phyloP scores from a whole-genome alignment of 169 alveolate species.

The Theileria orientalis region DNA sequence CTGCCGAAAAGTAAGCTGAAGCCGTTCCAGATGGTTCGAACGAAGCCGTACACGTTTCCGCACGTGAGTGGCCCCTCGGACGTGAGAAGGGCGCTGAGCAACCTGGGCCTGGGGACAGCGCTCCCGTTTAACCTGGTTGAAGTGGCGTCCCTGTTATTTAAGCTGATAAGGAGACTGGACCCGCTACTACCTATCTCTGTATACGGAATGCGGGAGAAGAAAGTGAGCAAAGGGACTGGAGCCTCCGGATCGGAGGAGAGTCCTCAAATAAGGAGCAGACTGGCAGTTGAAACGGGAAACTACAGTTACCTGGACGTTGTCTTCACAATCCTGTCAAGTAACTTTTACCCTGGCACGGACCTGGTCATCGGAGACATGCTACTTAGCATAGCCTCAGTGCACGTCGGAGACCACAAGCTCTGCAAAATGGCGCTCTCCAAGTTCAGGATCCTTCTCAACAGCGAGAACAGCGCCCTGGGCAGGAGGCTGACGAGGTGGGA shows the following conservation, averaged over 20 bases:
- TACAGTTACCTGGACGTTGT: constrained; percentile 27
- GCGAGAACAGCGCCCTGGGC: constrained; percentile 2
- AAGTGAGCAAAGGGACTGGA: constrained; percentile 9
- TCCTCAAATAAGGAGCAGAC: not conserved
- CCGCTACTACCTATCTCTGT: constrained; percentile 16
- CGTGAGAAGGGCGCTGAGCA: constrained; percentile 47
- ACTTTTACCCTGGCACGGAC: constrained; percentile 34
- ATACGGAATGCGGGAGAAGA: not conserved
- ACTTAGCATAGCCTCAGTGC: constrained; percentile 36
- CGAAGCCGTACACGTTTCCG: constrained; percentile 56
- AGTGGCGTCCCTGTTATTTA: constrained; percentile 34
- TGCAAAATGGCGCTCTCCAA: constrained; percentile 25
- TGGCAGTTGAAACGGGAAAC: not conserved
- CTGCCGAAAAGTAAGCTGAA: not conserved
- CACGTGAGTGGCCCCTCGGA: constrained; percentile 32
- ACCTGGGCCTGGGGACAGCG: constrained; percentile 54
- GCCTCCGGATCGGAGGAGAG: no score
- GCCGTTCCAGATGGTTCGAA: not conserved
- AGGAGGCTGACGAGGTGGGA: constrained; percentile 20
- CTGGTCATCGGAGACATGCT: constrained; percentile 28
- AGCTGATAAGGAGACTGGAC: constrained; percentile 27
- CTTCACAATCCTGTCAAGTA: constrained; percentile 53
- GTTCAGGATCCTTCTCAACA: constrained; percentile 26
- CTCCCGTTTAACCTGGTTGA: constrained; percentile 54
- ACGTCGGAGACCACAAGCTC: constrained; percentile 16